Conservation (phyloP, 768 basidiomycete species). For the Leucosporidium yakuticum region DNA sequence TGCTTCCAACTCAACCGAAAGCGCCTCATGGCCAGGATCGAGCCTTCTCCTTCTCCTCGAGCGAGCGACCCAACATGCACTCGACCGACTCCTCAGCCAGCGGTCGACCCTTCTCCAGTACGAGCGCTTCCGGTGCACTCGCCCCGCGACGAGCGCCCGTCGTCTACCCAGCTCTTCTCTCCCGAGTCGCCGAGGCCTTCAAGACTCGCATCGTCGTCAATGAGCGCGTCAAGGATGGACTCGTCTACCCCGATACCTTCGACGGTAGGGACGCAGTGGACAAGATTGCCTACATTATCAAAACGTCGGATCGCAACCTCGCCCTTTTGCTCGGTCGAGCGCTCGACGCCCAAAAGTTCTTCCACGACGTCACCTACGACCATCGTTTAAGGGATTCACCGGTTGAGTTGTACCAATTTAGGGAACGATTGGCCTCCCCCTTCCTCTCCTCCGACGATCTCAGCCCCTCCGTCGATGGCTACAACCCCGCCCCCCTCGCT, state of each 20-base stretch:
- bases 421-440: conserved; percentile 64
- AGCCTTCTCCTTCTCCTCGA: conserved; percentile 32
- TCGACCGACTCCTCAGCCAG: not conserved
- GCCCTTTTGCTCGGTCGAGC: conserved; percentile 92
- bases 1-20: conserved; percentile 23
- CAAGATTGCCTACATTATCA: conserved; percentile 95
- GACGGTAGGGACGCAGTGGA: conserved; percentile 96
- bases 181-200: conserved; percentile 89
- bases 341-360: conserved; percentile 95
- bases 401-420: conserved; percentile 88
- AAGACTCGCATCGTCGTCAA: conserved; percentile 66
- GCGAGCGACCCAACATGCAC: conserved; percentile 25
- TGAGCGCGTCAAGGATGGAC: conserved; percentile 85
- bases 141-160: conserved; percentile 10
- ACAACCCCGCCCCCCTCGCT: not conserved
- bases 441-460: conserved; percentile 46
- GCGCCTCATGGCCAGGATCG: conserved; percentile 9
- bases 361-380: conserved; percentile 98
- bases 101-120: conserved; percentile 4
- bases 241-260: conserved; percentile 93
- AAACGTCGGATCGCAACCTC: conserved; percentile 93
- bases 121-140: not conserved
- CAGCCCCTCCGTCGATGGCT: conserved; percentile 1
- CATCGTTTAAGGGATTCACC: conserved; percentile 85
- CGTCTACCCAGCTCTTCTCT: conserved; percentile 90